These are phyloP conservation scores for Ganoderma sp. DNA, from an alignment of 1,284 basidiomycete genomes.

Conservation along the genomic window DNA sequence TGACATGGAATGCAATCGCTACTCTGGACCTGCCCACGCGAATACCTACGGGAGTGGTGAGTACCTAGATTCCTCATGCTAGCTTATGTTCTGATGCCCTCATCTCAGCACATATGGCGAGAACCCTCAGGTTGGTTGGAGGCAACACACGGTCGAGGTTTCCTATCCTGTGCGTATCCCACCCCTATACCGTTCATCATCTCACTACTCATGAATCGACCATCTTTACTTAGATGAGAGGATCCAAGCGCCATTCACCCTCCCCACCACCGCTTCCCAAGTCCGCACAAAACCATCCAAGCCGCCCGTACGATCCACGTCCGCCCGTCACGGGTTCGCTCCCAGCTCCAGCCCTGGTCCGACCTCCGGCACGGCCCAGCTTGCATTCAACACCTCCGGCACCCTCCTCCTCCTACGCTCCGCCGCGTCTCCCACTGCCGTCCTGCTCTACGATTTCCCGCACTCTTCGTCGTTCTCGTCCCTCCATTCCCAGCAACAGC, in stretches of 20 bases:
- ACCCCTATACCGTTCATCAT: background rate
- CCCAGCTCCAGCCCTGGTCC: background rate
- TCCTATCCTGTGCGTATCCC: conserved; percentile 71
- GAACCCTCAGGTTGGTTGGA: conserved; percentile 84
- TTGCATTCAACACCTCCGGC: conserved; percentile 82
- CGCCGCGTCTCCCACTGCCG: conserved; percentile 63
- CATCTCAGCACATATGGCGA: conserved; percentile 61
- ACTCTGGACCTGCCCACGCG: conserved; percentile 66
- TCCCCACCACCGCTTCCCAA: conserved; percentile 50
- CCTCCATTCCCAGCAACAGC: background rate
- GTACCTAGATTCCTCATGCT: conserved; percentile 36
- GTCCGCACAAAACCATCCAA: conserved; percentile 67
- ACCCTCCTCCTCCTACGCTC: conserved; percentile 74
- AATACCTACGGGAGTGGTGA: conserved; percentile 61
- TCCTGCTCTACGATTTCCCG: conserved; percentile 45
- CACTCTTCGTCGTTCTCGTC: conserved; percentile 10
- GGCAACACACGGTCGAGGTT: conserved; percentile 78
- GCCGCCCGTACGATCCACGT: conserved; percentile 41
- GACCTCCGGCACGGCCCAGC: conserved; percentile 45
- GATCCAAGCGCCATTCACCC: conserved; percentile 59
- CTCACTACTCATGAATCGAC: background rate
- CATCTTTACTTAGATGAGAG: conserved; percentile 59
- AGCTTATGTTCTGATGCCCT: background rate
- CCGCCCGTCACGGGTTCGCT: conserved; percentile 10
- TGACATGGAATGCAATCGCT: conserved; percentile 78